Base-by-base conservation (phyloP, 257 asterid genomes). In the Capsicum pubescens region DNA sequence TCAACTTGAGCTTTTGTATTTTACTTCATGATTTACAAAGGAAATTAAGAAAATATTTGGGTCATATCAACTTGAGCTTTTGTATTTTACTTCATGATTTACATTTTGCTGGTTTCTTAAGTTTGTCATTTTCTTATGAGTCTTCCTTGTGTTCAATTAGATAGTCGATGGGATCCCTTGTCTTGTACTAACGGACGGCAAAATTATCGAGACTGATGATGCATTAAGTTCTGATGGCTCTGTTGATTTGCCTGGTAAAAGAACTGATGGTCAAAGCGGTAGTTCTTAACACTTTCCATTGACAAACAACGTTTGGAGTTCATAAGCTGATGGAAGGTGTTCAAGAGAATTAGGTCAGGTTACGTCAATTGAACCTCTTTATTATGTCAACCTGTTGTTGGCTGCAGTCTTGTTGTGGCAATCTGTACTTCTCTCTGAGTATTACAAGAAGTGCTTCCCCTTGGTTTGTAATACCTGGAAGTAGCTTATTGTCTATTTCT, bases 121-220 rank as follows among this genome's bases (percentile, higher is more conserved):
- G 83, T 70, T 13, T 48, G 56, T 68, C 54, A 83, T 79, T 72
- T 77, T 8, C 50, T 77, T 77, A 13, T 77, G 35, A 14, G 61
- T 52, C 58, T 35, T 83, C 79, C 32, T 56, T 21, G 32, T 11
- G 42, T 70, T 64, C 9, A 48, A 79, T 21, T 76, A 89, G 90
- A 90, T 94, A 32, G 93, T 89, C 54, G 92, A 93, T 72, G 98
- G 96, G 17, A 91, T 94, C 82, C 98, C 97, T 60, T 84, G 82
- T 82, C 98, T 94, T 82, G 92, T 90, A 35, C 98, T 95, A 3
- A 59, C 84, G 50, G 96, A 94, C 84, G 98, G 89, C 9, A 90
- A 83, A 80, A 83, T 91, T 26, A 32, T 89, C 11, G 88, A 87
- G 46, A 55, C 82, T 70, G 89, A 89, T 60, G 84, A 86, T 26